Evolutionary conservation across 2,329 filamentous ascomycete species (phyloP), one percentile per base, ranked within the genome.

Genomic region (Neofusicoccum cordaticola): DNA sequence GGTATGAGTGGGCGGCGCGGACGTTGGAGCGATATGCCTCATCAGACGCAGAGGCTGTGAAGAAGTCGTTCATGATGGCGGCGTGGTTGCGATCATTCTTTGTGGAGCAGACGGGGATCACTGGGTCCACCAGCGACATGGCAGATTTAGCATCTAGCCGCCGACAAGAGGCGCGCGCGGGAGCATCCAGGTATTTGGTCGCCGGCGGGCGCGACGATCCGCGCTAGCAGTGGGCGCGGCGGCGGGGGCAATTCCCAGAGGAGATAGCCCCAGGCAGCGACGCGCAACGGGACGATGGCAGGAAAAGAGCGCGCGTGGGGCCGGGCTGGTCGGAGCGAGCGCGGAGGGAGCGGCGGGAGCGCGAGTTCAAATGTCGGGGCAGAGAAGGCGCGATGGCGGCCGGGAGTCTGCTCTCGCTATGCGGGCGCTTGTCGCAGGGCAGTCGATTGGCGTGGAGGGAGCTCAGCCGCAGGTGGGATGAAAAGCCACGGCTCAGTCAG

Each of bases 81-180:
- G 66, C 68, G 69, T 86, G 80, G 17, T 74, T 81, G 67, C 79
- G 70, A n/a, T 76, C 74, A 69, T 80, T 78, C 72, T 77, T 75
- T 63, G 74, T 22, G 44, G 42, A 42, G 44, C n/a, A 34, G 19
- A 45, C 37, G 45, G 47, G 37, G 27, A 61, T 61, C 37, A 65
- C 45, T 45, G 53, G 35, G 53, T 47, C 53, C 35, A 52, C 53
- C 17, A 52, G 35, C 44, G 53, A 65, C 37, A 60, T 60, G 42
- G 37, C 35, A 51, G 37, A 45, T 47, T 53, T 53, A 63, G 61
- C 61, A 47, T 45, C 45, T 56, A 63, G 39, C 50, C 50, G 61
- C 61, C 41, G 61, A 12, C 41, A 47, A 37, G 31, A 45, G 17
- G 31, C 19, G 60, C 37, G 48, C 45, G 60, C 60, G 47, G 60